Conservation (phyloP, 805 yeast species). For the Saccharomycopsis lassenensis region DNA sequence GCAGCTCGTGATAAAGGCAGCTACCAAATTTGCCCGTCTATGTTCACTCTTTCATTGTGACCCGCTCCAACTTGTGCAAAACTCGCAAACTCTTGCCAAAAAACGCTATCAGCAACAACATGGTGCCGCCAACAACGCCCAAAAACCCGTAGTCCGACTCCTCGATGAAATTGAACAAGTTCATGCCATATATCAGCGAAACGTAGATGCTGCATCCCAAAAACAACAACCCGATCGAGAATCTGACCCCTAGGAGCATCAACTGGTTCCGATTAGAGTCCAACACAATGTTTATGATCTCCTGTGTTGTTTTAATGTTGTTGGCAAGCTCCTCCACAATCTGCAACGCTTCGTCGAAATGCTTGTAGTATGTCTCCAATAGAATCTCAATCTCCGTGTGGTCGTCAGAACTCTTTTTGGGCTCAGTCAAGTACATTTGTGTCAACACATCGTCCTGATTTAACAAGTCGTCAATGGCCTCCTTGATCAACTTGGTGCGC, state of each 20-base stretch:
- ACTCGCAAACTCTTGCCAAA: slow-evolving; percentile 44
- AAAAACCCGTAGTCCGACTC: slow-evolving; percentile 56
- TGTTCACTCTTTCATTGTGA: slow-evolving; percentile 41
- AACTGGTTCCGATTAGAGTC: slow-evolving; percentile 87
- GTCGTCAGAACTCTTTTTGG: slow-evolving; percentile 24
- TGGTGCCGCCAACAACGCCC: slow-evolving; percentile 33
- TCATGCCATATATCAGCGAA: slow-evolving; percentile 89
- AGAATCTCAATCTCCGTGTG: slow-evolving; percentile 78
- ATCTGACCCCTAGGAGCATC: slow-evolving; percentile 76
- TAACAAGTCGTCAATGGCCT: slow-evolving; percentile 71
- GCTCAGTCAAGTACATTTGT: slow-evolving; percentile 52
- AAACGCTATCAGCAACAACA: slow-evolving; percentile 30
- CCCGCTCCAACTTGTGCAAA: slow-evolving; percentile 55
- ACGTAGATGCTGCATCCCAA: slow-evolving; percentile 74
- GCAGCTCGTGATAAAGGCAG: too few relatives aligned
- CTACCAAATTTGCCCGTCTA: too few relatives aligned
- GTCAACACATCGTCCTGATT: slow-evolving; percentile 81
- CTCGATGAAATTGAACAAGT: slow-evolving; percentile 66
- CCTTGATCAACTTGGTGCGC: slow-evolving; percentile 61
- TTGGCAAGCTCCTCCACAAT: slow-evolving; percentile 73
- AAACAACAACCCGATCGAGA: slow-evolving; percentile 76
- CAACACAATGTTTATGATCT: slow-evolving; percentile 79
- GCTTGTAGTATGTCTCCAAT: slow-evolving; percentile 80
- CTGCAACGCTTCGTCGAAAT: slow-evolving; percentile 88
- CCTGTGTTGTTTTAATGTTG: slow-evolving; percentile 86